Evolutionary conservation across 2,329 filamentous ascomycete genomes (phyloP), one percentile per base, ranked within the genome.

Genomic region (Neopestalotiopsis rosae): DNA sequence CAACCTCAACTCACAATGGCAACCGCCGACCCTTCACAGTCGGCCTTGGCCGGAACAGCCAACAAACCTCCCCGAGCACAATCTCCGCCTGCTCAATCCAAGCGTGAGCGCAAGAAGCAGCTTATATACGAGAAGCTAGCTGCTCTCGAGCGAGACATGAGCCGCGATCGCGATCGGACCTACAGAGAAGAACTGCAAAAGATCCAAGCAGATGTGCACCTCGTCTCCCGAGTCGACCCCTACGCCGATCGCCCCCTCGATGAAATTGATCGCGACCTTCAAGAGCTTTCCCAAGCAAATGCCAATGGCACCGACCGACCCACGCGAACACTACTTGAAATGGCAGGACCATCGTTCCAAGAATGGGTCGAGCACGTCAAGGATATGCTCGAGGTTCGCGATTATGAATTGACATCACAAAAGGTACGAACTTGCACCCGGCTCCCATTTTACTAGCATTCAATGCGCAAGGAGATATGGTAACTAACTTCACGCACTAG

Each of bases 111-210:
- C 81, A 91, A 95, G 78, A 91, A 94, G 71, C 93, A 93, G 76
- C 90, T 91, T 76, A 89, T 98, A 70, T 89, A 91, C 73, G 94
- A 97, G 70, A 91, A 92, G 72, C 88, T 97, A 6, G 87, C 89
- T 56, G 88, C 90, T 68, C 90, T 98, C 81, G 90, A 91, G 67
- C 89, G 92, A 67, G 90, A 91, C 73, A 95, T 97, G 81, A 89
- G 90, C 72, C 89, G 91, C 71, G 94, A 97, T 77, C 89, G 93
- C 72, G 94, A 97, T 79, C 85, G 88, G 71, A 91, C 94, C 75
- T 98, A 97, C 80, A 90, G 95, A 71, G 93, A 96, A 73, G 94
- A 98, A 81, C 88, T 98, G 2, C 92, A 96, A 76, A 94, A 94
- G 73, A 90, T 98, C n/a, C 95, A 98, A 81, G 77, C 75, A 5